phyloP scores from a whole-genome alignment of 164 flowering plant genomes.

The Hamamelis virginiana region DNA sequence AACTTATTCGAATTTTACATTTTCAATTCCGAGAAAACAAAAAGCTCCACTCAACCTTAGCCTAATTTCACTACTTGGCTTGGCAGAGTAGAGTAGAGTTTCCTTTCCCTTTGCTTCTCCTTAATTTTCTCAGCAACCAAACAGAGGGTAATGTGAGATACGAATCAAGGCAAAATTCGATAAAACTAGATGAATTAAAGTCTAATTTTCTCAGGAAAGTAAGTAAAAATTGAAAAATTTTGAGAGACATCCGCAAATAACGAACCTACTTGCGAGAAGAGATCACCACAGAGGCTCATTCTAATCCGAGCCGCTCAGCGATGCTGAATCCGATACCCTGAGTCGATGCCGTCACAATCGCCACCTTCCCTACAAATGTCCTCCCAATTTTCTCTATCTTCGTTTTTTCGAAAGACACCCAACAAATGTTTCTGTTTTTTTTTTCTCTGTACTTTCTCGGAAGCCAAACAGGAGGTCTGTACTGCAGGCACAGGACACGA shows the following conservation, averaged over 20 bases:
- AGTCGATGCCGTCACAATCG: slow-evolving; percentile 90
- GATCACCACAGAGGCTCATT: slow-evolving; percentile 89
- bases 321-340: slow-evolving; percentile 90
- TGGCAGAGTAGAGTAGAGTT: too few relatives aligned
- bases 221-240: neutral
- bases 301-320: slow-evolving; percentile 79
- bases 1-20: too few relatives aligned
- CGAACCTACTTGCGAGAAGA: slow-evolving; percentile 86
- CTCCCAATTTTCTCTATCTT: slow-evolving; percentile 33
- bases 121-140: slow-evolving; percentile 2
- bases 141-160: neutral
- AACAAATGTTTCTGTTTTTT: too few relatives aligned
- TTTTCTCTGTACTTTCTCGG: neutral
- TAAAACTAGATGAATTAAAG: neutral
- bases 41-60: too few relatives aligned
- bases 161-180: neutral
- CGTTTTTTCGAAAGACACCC: neutral
- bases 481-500: neutral
- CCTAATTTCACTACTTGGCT: too few relatives aligned
- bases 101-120: neutral
- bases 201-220: neutral
- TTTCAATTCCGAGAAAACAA: too few relatives aligned
- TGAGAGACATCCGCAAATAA: neutral
- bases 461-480: neutral
- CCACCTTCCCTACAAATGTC: slow-evolving; percentile 84